phyloP scores from a whole-genome alignment of 2,329 filamentous ascomycete species.

The Beauveria caledonica region DNA sequence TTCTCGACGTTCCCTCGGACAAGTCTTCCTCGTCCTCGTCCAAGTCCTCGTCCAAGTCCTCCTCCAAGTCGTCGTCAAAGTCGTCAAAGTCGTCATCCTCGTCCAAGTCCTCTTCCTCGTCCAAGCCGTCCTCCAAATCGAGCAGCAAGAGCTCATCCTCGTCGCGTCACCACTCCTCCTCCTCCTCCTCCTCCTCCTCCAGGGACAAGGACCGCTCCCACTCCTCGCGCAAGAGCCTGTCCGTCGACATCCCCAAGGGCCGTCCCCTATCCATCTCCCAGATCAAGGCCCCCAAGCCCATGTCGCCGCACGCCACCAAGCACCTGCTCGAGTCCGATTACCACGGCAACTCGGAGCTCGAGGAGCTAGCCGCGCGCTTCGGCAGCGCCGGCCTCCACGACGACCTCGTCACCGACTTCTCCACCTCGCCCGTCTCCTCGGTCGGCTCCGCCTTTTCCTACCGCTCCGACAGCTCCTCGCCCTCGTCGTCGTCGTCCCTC shows the following conservation, averaged over 20 bases:
- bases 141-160: conserved; percentile 29
- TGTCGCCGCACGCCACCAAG: conserved; percentile 79
- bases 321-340: conserved; percentile 80
- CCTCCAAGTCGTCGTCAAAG: conserved; percentile 32
- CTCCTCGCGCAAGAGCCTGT: conserved; percentile 41
- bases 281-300: conserved; percentile 85
- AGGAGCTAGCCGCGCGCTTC: conserved; percentile 73
- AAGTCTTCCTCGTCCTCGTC: conserved; percentile 33
- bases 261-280: conserved; percentile 80
- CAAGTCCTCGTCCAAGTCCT: conserved; percentile 35
- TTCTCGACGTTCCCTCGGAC: conserved; percentile 74
- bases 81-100: conserved; percentile 38
- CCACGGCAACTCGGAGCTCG: conserved; percentile 61
- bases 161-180: conserved; percentile 38
- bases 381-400: conserved; percentile 50
- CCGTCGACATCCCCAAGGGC: conserved; percentile 72
- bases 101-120: conserved; percentile 27
- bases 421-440: conserved; percentile 55
- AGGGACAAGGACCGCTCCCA: conserved; percentile 29
- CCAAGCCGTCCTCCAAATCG: conserved; percentile 34
- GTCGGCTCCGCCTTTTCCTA: conserved; percentile 62
- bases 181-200: conserved; percentile 27
- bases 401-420: conserved; percentile 47
- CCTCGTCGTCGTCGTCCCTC: conserved; percentile 64
- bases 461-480: conserved; percentile 66